Evolutionary conservation across 306 rosid species (phyloP).

Genomic region (Hylodesmum podocarpum): DNA sequence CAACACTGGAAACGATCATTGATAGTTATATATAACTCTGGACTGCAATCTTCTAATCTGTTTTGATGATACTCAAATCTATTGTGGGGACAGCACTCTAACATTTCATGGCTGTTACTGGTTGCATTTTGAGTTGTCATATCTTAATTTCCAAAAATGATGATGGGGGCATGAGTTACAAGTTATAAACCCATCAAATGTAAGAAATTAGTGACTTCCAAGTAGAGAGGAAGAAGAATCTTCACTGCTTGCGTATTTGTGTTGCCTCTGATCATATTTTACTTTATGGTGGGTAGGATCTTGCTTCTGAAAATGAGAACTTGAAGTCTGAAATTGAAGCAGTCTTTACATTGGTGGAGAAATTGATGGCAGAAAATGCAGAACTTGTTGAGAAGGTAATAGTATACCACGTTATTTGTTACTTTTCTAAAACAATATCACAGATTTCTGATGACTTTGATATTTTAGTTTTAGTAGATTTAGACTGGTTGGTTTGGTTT

Average conservation of each 20-base stretch:
- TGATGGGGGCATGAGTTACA: constrained; percentile 3
- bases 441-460: background rate
- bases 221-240: constrained; percentile 14
- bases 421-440: background rate
- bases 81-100: background rate
- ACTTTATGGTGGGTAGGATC: constrained; percentile 37
- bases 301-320: constrained; percentile 51
- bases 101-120: background rate
- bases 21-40: constrained; percentile 1
- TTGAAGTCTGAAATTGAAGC: constrained; percentile 75
- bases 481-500: constrained; percentile 25
- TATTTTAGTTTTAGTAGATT: constrained; percentile 3
- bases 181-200: background rate
- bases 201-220: constrained; percentile 1
- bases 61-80: background rate
- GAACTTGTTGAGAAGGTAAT: constrained; percentile 93
- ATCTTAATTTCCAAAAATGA: constrained; percentile 14
- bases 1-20: constrained; percentile 5
- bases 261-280: constrained; percentile 25
- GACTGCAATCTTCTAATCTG: background rate
- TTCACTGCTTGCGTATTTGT: constrained; percentile 16
- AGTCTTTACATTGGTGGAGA: constrained; percentile 62
- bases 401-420: background rate
- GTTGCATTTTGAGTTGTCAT: constrained; percentile 4
- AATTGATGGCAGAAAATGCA: constrained; percentile 70